Evolutionary conservation across 768 basidiomycete genomes (phyloP).

Genomic region (Podaxis sp.): DNA sequence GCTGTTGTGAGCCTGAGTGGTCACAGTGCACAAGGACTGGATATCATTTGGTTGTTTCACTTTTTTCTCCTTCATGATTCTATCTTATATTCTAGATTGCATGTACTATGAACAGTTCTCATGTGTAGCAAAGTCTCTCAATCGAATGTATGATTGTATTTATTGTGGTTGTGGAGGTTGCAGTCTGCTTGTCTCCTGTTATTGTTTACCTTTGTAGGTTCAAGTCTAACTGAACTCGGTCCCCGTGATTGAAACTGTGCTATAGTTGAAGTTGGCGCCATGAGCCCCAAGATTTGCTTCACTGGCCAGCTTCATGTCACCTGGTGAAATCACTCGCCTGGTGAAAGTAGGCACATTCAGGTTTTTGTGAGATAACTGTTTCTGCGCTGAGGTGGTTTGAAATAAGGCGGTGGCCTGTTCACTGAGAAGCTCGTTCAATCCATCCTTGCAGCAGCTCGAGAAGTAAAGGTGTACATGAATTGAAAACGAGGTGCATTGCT

Average conservation of each 20-base stretch:
- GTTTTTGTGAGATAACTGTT: neutral
- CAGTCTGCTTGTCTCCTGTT: too few species aligned
- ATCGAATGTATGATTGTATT: too few species aligned
- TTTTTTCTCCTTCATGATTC: too few species aligned
- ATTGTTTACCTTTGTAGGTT: neutral
- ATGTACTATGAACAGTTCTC: too few species aligned
- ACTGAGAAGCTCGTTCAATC: neutral
- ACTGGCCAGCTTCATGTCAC: neutral
- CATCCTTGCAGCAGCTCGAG: neutral
- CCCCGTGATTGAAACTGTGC: neutral
- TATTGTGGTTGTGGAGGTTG: too few species aligned
- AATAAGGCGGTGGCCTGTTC: neutral
- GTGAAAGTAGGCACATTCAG: neutral
- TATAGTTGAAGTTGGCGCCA: neutral
- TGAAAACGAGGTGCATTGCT: neutral
- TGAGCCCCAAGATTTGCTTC: neutral
- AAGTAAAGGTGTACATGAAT: neutral
- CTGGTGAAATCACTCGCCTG: neutral
- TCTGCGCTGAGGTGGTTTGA: neutral
- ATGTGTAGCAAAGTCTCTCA: too few species aligned
- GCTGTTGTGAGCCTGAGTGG: too few species aligned
- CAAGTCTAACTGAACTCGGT: neutral
- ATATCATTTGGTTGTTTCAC: too few species aligned
- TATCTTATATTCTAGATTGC: too few species aligned
- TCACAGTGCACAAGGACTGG: too few species aligned